phyloP scores from a whole-genome alignment of 2,329 filamentous ascomycete genomes.

The Ophiocordyceps camponoti-saundersi region DNA sequence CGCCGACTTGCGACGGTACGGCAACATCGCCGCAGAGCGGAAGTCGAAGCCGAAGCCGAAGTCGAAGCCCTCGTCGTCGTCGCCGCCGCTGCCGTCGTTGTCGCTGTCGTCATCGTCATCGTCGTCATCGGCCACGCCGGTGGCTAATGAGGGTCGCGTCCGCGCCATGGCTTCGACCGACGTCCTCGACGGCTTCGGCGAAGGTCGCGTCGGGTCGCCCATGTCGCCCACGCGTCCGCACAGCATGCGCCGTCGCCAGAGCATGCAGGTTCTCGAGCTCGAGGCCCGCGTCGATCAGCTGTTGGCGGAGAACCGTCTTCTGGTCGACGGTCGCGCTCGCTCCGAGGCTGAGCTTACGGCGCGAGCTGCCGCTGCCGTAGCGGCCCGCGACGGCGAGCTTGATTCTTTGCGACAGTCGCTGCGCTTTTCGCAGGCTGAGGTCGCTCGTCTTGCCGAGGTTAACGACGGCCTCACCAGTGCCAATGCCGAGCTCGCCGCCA shows the following conservation, averaged over 20 bases:
- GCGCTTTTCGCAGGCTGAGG: slow-evolving; percentile 66
- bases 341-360: slow-evolving; percentile 47
- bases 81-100: background rate
- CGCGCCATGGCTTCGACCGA: slow-evolving; percentile 69
- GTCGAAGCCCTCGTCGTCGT: background rate
- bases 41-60: background rate
- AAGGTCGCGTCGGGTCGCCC: slow-evolving; percentile 71
- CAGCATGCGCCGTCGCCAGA: slow-evolving; percentile 91
- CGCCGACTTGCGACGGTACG: slow-evolving; percentile 43
- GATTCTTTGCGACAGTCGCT: slow-evolving; percentile 64
- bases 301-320: slow-evolving; percentile 63
- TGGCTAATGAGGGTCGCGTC: slow-evolving; percentile 76
- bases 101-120: background rate
- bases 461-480: slow-evolving; percentile 66
- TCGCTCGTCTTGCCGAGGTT: slow-evolving; percentile 62
- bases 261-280: slow-evolving; percentile 91
- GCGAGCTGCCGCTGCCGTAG: slow-evolving; percentile 51
- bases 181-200: slow-evolving; percentile 88
- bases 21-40: background rate
- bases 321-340: slow-evolving; percentile 54
- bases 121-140: slow-evolving; percentile 29
- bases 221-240: slow-evolving; percentile 85
- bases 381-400: slow-evolving; percentile 77
- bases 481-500: slow-evolving; percentile 58
- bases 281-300: slow-evolving; percentile 75